Base-by-base conservation (phyloP, 1,284 basidiomycete genomes). In the Cystobasidium sp. region DNA sequence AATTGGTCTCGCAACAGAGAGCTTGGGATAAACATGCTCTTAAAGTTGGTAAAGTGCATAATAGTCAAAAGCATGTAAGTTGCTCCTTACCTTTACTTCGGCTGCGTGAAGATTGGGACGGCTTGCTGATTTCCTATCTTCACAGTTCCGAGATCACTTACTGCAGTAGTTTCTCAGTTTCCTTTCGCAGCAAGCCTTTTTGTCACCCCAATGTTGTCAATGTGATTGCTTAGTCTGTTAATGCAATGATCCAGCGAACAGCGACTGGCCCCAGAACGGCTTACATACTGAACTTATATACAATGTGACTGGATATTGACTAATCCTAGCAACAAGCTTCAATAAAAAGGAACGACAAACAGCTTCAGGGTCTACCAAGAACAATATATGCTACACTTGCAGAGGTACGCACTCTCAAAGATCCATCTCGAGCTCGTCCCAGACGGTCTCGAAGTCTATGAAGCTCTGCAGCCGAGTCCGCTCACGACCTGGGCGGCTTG, bases 1-100 rank as follows among this genome's bases (percentile, higher is more conserved):
- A 88, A 71, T 90, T 95, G 80, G 93, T 92, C 83, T 86, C 91
- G 75, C 96, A 97, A 81, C 88, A 91, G 80, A 87, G 86, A 77
- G 86, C 88, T 66, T 86, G 88, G 75, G 91, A 97, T 81, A 88
- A 90, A 53, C 93, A 92, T 86, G 93, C 90, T 84, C 96, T 93
- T 4, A 88, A 87, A 77, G 87, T 93, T 22, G 90, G 82, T 0
- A 87, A 87, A 63, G 83, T 84, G 74, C 87, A 91, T 83, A 98
- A 98, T 83, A 86, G 84, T 81, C 95, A 98, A 82, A 97, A 97
- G 82, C 93, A 77, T 71, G 69, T 71, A 41, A 71, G 69, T 71
- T 22, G 1, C 22, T 18, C 16, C n/a, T 3, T 2, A 3, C 20
- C 43, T 14, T 2, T 31, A 31, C 31, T 31, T 31, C 31, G 31